Evolutionary conservation across 352 stramenopile species (phyloP), one percentile per base, ranked within the genome.

Genomic region (Pythium dissotocum): DNA sequence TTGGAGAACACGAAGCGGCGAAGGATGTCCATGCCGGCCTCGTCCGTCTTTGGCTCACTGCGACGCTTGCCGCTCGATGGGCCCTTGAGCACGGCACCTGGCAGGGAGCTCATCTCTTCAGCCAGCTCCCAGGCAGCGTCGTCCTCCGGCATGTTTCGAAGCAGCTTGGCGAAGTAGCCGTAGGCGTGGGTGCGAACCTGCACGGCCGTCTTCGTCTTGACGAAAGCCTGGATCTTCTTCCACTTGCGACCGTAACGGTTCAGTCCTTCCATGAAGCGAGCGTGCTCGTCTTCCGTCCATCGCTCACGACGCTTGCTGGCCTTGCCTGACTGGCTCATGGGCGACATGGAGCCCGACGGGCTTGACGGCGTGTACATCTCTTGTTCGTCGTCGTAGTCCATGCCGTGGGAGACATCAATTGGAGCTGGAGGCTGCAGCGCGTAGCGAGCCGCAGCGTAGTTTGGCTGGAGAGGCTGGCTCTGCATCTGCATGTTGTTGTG

Each of bases 221-320:
- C 87, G 42, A 91, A 90, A 46, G 79, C 88, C 71, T 94, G 87
- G 58, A 94, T 94, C 64, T 94, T 94, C 72, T 94, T 94, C 87
- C 87, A 94, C 67, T 94, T 94, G 65, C 87, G 87, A 26, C 87
- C 87, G 66, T 93, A 94, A 32, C 81, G 80, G 72, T 93, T 92
- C n/a, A 94, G 67, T 0, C 87, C 87, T 67, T 94, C 84, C 85
- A 94, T 93, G 72, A 94, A 94, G 12, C 81, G 78, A 16, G 84
- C 84, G 64, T 94, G 87, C 55, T 94, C 87, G 57, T 93, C 85
- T 36, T 93, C 82, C 1, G 87, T 94, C 87, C 87, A 94, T 18
- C 87, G 81, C 57, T 94, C 87, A 55, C 87, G 87, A 33, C 83
- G 81, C 67, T 91, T 91, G 76, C 82, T 90, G 2, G 75, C 75